A percentile compares a stretch with the other conserved stretches of the same genome.
phyloP scores from a whole-genome alignment of 176 grass and related monocot species.

The Aegilops speltoides region DNA sequence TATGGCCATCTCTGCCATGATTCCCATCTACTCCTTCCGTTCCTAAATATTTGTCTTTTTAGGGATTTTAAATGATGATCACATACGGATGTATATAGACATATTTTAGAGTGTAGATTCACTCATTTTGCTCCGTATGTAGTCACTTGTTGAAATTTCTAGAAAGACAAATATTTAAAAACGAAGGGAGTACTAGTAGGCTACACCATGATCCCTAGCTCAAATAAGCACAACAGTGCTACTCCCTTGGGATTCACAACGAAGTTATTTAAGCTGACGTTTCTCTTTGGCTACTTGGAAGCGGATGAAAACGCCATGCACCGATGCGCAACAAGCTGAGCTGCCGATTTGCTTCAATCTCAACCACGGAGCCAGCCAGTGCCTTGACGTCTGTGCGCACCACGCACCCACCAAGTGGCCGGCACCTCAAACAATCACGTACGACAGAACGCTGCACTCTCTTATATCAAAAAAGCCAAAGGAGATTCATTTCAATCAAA shows the following conservation, averaged over 20 bases:
- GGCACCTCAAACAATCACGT: background rate
- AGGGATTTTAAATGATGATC: no score
- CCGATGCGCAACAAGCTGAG: background rate
- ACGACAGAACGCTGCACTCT: background rate
- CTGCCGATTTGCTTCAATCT: background rate
- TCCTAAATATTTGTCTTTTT: no score
- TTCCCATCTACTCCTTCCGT: background rate
- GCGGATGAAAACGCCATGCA: background rate
- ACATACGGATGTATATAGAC: no score
- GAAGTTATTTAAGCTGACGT: no score
- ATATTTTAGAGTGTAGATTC: no score
- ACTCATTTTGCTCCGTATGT: no score
- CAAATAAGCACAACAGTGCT: background rate
- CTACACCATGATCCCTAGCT: background rate
- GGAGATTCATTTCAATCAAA: background rate
- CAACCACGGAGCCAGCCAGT: slow-evolving; percentile 17
- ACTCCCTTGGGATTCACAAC: background rate
- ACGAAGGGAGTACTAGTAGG: background rate
- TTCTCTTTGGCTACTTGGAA: no score
- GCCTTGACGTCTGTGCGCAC: slow-evolving; percentile 41
- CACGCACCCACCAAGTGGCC: slow-evolving; percentile 27
- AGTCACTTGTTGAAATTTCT: no score
- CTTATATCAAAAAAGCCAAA: background rate
- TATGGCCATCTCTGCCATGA: background rate
- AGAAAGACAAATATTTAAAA: no score